phyloP scores from a whole-genome alignment of 2,329 filamentous ascomycete species.

The Aspergillus sojae region DNA sequence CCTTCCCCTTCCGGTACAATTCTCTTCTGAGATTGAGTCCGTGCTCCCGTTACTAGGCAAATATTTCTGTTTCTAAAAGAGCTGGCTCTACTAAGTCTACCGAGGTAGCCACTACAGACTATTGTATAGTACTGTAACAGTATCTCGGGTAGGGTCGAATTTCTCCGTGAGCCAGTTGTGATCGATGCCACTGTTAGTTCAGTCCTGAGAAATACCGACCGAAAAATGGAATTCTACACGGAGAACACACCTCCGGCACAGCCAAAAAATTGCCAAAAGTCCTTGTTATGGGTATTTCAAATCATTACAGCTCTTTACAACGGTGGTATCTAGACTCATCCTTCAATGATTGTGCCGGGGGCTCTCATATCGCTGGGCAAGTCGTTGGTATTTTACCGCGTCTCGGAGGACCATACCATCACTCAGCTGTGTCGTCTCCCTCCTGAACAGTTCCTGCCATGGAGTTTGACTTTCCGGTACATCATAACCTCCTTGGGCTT shows the following conservation, averaged over 20 bases:
- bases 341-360: constrained; percentile 50
- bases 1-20: neutral
- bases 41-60: neutral
- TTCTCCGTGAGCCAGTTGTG: neutral
- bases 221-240: neutral
- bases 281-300: neutral
- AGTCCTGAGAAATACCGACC: neutral
- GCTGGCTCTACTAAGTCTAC: neutral
- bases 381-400: constrained; percentile 50
- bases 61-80: neutral
- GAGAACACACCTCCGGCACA: neutral
- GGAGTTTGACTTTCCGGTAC: constrained; percentile 50
- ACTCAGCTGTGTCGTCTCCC: constrained; percentile 49
- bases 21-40: neutral
- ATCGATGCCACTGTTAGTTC: neutral
- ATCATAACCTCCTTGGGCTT: constrained; percentile 42
- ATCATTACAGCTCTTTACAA: neutral
- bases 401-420: constrained; percentile 53
- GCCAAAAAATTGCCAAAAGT: neutral
- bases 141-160: neutral
- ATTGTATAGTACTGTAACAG: neutral
- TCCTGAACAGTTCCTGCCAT: constrained; percentile 55
- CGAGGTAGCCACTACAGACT: neutral
- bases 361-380: constrained; percentile 47
- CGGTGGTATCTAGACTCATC: neutral